These are phyloP conservation scores for Brassica rapa DNA, from an alignment of 345 rosid species.

Conservation along the genomic window DNA sequence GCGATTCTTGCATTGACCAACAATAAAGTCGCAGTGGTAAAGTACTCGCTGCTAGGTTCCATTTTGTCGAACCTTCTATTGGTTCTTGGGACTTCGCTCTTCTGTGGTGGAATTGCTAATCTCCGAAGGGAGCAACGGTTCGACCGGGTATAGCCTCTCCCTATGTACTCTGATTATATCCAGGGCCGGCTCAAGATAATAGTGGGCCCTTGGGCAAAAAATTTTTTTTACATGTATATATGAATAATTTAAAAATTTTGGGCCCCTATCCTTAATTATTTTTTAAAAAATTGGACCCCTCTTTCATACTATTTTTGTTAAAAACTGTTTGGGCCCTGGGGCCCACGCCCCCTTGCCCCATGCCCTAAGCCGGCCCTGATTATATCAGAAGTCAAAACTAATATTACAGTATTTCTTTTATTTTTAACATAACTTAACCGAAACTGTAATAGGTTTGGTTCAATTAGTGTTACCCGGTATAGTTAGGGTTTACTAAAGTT, in stretches of 20 bases:
- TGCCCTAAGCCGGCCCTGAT: too few relatives aligned
- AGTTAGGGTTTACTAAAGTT: background rate
- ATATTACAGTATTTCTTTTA: background rate
- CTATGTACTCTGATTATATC: background rate
- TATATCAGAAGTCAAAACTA: background rate
- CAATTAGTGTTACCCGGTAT: background rate
- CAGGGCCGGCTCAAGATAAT: too few relatives aligned
- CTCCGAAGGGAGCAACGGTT: slow-evolving; percentile 67
- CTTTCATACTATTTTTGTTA: too few relatives aligned
- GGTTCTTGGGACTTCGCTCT: slow-evolving; percentile 85
- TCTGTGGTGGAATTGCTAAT: slow-evolving; percentile 87
- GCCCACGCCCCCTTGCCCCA: too few relatives aligned
- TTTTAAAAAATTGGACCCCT: too few relatives aligned
- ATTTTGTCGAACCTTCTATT: slow-evolving; percentile 83
- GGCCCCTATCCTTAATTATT: too few relatives aligned
- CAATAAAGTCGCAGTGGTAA: slow-evolving; percentile 67
- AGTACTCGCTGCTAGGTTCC: slow-evolving; percentile 83
- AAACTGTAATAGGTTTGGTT: background rate
- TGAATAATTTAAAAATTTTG: too few relatives aligned
- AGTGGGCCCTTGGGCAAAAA: too few relatives aligned
- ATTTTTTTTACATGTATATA: too few relatives aligned
- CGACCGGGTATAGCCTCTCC: slow-evolving; percentile 60
- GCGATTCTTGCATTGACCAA: slow-evolving; percentile 76
- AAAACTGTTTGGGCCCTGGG: too few relatives aligned
- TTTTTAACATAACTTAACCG: background rate